phyloP scores from a whole-genome alignment of 495 filamentous ascomycete genomes.

The Aspergillus kassunensis region DNA sequence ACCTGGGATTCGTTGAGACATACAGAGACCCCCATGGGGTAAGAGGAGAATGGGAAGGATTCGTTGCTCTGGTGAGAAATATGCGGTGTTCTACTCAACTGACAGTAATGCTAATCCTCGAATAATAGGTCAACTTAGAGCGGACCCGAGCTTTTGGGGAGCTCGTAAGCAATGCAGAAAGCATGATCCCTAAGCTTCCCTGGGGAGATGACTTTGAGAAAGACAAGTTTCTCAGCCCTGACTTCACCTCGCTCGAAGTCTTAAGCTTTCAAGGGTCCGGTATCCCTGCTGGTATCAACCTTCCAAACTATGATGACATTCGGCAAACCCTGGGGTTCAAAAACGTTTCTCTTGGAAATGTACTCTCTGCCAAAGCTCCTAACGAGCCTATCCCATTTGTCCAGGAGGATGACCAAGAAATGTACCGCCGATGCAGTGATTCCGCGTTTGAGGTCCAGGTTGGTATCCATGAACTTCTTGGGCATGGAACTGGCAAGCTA shows the following conservation, averaged over 20 bases:
- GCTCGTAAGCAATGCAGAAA: slow-evolving; percentile 74
- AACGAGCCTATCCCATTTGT: slow-evolving; percentile 91
- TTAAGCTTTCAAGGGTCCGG: slow-evolving; percentile 72
- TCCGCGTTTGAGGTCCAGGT: slow-evolving; percentile 92
- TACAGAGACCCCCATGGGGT: slow-evolving; percentile 93
- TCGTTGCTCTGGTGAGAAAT: slow-evolving; percentile 62
- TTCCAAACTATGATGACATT: slow-evolving; percentile 93
- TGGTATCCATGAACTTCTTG: slow-evolving; percentile 90
- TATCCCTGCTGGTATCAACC: slow-evolving; percentile 76
- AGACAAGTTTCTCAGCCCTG: slow-evolving; percentile 87
- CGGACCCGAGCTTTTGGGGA: slow-evolving; percentile 85
- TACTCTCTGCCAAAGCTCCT: slow-evolving; percentile 82
- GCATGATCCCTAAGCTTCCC: slow-evolving; percentile 81
- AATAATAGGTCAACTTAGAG: slow-evolving; percentile 66
- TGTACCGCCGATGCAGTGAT: slow-evolving; percentile 79
- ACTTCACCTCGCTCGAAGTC: slow-evolving; percentile 86
- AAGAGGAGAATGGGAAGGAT: slow-evolving; percentile 96
- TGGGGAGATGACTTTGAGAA: slow-evolving; percentile 92
- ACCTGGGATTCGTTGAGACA: slow-evolving; percentile 94
- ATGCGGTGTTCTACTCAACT: slow-evolving; percentile 12
- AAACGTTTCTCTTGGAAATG: slow-evolving; percentile 90
- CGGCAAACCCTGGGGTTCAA: slow-evolving; percentile 95
- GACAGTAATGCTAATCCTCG: background rate
- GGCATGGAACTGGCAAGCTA: slow-evolving; percentile 93
- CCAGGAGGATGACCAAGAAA: slow-evolving; percentile 60